A percentile compares a stretch with the other conserved stretches of the same genome.
phyloP scores from a whole-genome alignment of 1,284 basidiomycete species.

The Marasmius oreades region DNA sequence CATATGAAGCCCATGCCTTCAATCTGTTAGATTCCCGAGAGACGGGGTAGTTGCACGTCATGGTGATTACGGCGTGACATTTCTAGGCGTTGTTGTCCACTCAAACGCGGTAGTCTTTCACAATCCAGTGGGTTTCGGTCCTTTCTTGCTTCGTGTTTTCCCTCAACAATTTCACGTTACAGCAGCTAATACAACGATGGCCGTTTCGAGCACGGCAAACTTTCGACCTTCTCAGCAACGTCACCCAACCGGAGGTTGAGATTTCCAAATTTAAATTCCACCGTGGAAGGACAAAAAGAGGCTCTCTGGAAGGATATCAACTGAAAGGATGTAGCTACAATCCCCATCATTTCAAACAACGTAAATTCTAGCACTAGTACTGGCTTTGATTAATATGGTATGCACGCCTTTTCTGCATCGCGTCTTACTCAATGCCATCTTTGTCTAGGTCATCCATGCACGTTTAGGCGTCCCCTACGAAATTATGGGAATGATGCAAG shows the following conservation, averaged over 20 bases:
- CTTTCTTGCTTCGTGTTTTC: too few species aligned
- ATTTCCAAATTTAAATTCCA: constrained; percentile 87
- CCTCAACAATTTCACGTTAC: too few species aligned
- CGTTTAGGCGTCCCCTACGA: constrained; percentile 96
- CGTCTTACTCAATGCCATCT: not conserved
- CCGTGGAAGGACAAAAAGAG: constrained; percentile 63
- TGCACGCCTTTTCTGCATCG: not conserved
- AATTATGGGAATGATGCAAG: constrained; percentile 99
- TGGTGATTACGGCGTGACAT: too few species aligned
- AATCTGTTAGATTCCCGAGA: too few species aligned
- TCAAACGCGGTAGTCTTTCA: too few species aligned
- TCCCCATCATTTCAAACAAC: constrained; percentile 90
- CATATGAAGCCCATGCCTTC: constrained; percentile 7
- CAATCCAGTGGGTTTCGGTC: too few species aligned
- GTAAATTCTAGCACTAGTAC: constrained; percentile 93
- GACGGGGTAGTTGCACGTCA: too few species aligned
- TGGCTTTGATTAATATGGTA: constrained; percentile 98
- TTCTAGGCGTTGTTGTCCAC: too few species aligned
- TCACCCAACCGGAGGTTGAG: constrained; percentile 73
- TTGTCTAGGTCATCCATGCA: constrained; percentile 87
- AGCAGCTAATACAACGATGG: not conserved
- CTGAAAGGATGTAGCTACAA: constrained; percentile 36
- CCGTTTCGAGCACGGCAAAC: constrained; percentile 58
- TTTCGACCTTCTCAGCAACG: constrained; percentile 82
- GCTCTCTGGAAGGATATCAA: constrained; percentile 72